Base-by-base conservation (phyloP, 2,329 filamentous ascomycete species). In the Didymella pinodella region DNA sequence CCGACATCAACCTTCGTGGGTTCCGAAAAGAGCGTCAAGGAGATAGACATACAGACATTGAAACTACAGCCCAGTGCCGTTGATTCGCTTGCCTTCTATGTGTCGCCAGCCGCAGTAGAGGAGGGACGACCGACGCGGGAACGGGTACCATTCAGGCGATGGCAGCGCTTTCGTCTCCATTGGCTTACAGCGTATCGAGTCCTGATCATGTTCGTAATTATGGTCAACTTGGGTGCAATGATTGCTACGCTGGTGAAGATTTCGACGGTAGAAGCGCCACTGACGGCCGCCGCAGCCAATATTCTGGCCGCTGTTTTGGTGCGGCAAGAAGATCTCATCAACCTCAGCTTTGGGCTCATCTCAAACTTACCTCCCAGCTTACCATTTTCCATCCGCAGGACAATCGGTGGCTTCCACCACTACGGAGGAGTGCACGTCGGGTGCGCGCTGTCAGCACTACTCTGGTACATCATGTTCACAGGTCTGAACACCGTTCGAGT, bases 391-490 rank as follows among this genome's bases (percentile, higher is more conserved):
- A 8, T 75, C 2, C 70, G 75, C 11, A 65, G 58, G 20, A 18
- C 55, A 2, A 48, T 74, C 16, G 69, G 71, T 28, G 63, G 69
- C 48, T 64, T 74, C 7, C 75, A 77, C 48, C 66, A 69, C 44
- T 74, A 72, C 46, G 76, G 76, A 1, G 75, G 75, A 7, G 51
- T 76, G 2, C 76, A 77, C 46, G 70, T 71, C 32, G 75, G 76
- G 26, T 62, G 67, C 18, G 70, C 74, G 1, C 44, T 76, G 3
- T 69, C 73, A 7, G 68, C 71, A 1, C 62, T 71, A 7, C 44
- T 71, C 18, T 84, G 82, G 82, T 83, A 80, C 65, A 68, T 78
- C n/a, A 59, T 77, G 45, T 78, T 82, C 58, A 69, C 75, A 2
- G 67, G 68, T 4, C 54, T 78, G 16, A 57, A 78, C 31, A 69